phyloP scores from a whole-genome alignment of 2,329 filamentous ascomycete genomes.

The Fusarium acutatum region DNA sequence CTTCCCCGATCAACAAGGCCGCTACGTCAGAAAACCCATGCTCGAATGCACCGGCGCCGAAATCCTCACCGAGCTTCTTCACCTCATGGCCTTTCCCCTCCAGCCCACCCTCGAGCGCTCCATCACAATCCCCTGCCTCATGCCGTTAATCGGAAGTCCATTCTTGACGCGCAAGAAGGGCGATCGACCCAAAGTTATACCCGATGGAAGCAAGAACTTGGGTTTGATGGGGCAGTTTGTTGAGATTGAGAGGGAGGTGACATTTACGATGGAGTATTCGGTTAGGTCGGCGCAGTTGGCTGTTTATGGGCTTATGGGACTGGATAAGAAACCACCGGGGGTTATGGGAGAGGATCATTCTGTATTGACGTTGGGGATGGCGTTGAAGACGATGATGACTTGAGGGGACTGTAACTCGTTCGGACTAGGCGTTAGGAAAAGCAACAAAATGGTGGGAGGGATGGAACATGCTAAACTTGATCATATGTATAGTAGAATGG shows the following conservation, averaged over 20 bases:
- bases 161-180: conserved; percentile 40
- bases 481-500: background rate
- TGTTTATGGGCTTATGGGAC: conserved; percentile 37
- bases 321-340: conserved; percentile 31
- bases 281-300: conserved; percentile 40
- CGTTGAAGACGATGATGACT: conserved; percentile 41
- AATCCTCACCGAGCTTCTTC: conserved; percentile 38
- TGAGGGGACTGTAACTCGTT: background rate
- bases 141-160: conserved; percentile 40
- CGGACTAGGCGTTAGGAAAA: conserved; percentile 13
- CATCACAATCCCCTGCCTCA: conserved; percentile 36
- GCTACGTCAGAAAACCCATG: conserved; percentile 39
- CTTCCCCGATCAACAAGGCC: conserved; percentile 37
- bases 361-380: conserved; percentile 36
- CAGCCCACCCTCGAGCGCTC: conserved; percentile 37
- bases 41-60: conserved; percentile 39
- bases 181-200: conserved; percentile 37
- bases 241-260: conserved; percentile 40
- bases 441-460: background rate
- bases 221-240: conserved; percentile 42
- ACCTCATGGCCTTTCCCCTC: conserved; percentile 36
- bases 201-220: conserved; percentile 37
- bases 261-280: conserved; percentile 43
- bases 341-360: conserved; percentile 39
- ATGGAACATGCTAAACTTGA: background rate